Base-by-base conservation (phyloP, 2,329 filamentous ascomycete genomes). In the Epichloe hybrida region DNA sequence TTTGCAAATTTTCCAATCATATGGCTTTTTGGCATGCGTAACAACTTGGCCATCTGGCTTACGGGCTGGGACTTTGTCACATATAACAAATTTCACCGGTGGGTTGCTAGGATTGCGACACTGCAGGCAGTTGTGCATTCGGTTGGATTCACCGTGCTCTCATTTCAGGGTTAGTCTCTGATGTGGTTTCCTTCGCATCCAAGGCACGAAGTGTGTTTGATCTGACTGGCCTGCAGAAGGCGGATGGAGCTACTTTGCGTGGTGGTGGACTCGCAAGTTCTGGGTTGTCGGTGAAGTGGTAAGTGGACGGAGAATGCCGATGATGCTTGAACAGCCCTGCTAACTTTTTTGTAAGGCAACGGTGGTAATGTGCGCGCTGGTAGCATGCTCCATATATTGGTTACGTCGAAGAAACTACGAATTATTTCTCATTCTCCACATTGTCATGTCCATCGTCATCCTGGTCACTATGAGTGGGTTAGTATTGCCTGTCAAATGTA, bases 1-100 rank as follows among this genome's bases (percentile, higher is more conserved):
- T 77, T 81, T 56, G 77, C 76, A 4, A 83, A 83, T 54, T 72
- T 86, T 6, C 79, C 80, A 0, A 58, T 83, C 2, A 66, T 85
- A 0, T 85, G 81, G 80, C 62, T 86, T 0, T 86, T 86, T 55
- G 78, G 76, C 0, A 77, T 79, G 59, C 71, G 83, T 9, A 87
- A 86, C 54, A 84, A 86, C 48, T 58, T 81, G 0, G 70, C 85
- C 15, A 67, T 84, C 50, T 83, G 79, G 79, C 60, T 80, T 0
- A 86, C 83, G 0, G 82, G 82, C 0, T 86, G 83, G 81, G 79
- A 77, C 11, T 85, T 83, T 60, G 72, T 73, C 2, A 80, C 79
- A 0, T 86, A 80, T 58, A 86, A 79, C 56, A 73, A 79, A 40
- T 84, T 85, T 49, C 83, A 86, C 62, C 76, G 83, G 0, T 81